phyloP scores from a whole-genome alignment of 192 early-diverging fungal species.

The Gonapodya sp. region DNA sequence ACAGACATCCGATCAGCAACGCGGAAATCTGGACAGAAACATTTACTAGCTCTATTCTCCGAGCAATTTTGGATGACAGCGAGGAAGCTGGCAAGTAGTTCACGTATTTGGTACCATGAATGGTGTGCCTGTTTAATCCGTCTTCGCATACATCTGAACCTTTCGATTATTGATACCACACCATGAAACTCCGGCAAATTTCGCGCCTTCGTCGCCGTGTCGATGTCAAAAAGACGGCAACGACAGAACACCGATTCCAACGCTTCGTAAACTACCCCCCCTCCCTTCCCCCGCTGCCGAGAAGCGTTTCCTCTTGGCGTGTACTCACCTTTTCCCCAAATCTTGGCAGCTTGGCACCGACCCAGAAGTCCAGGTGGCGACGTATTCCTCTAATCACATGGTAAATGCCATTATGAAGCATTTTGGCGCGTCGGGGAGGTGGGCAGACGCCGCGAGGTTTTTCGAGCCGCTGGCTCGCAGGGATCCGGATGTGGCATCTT shows the following conservation, averaged over 20 bases:
- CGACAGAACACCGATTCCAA: slow-evolving; percentile 71
- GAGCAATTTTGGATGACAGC: slow-evolving; percentile 84
- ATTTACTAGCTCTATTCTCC: slow-evolving; percentile 74
- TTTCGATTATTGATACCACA: too few species aligned
- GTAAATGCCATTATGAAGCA: slow-evolving; percentile 83
- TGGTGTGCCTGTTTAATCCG: too few species aligned
- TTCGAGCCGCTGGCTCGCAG: slow-evolving; percentile 63
- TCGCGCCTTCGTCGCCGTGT: too few species aligned
- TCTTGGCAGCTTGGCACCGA: slow-evolving; percentile 89
- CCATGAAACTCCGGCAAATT: neutral
- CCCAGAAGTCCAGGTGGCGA: slow-evolving; percentile 91
- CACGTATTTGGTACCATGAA: too few species aligned
- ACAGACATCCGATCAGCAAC: slow-evolving; percentile 13
- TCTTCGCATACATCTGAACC: too few species aligned
- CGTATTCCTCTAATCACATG: slow-evolving; percentile 78
- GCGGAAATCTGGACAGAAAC: slow-evolving; percentile 85
- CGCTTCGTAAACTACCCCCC: slow-evolving; percentile 83
- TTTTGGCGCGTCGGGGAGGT: slow-evolving; percentile 74
- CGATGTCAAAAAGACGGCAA: slow-evolving; percentile 31
- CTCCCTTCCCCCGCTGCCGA: slow-evolving; percentile 66
- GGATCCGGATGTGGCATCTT: slow-evolving; percentile 83
- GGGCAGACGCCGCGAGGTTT: slow-evolving; percentile 66
- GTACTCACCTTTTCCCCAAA: slow-evolving; percentile 12
- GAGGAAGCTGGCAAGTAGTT: slow-evolving; percentile 36
- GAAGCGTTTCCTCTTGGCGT: slow-evolving; percentile 70